Evolutionary conservation across 441 rosid genomes (phyloP).

Genomic region (Pelargonium myrrhifolium): DNA sequence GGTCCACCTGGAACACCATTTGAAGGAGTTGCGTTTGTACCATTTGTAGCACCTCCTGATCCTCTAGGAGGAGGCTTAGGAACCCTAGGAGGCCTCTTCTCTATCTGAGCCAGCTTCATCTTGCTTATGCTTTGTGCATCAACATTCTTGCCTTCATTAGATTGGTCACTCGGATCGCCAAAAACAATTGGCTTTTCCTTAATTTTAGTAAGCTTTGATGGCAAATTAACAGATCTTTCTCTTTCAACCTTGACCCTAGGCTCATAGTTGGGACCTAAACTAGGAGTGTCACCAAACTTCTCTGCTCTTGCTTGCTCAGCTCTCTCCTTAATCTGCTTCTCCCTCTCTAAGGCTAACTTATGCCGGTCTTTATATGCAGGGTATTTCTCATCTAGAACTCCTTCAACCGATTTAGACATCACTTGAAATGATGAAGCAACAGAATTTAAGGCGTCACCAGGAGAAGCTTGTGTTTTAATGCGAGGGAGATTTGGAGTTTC

Average conservation of each 20-base stretch:
- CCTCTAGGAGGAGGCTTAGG: slow-evolving; percentile 83
- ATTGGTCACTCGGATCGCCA: slow-evolving; percentile 39
- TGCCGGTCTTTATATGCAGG: slow-evolving; percentile 91
- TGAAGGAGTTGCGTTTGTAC: slow-evolving; percentile 27
- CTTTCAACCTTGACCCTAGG: slow-evolving; percentile 23
- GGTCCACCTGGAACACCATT: slow-evolving; percentile 44
- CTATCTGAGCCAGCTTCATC: slow-evolving; percentile 63
- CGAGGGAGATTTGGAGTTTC: slow-evolving; percentile 50
- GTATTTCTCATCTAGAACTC: slow-evolving; percentile 70
- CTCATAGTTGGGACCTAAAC: slow-evolving; percentile 21
- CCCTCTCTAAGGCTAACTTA: slow-evolving; percentile 80
- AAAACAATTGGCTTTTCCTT: slow-evolving; percentile 53
- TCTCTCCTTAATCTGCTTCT: slow-evolving; percentile 69
- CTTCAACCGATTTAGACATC: slow-evolving; percentile 84
- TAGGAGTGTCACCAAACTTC: slow-evolving; percentile 40
- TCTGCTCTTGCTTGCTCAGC: slow-evolving; percentile 76
- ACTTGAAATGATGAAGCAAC: slow-evolving; percentile 73
- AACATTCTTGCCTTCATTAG: slow-evolving; percentile 38
- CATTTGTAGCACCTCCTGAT: slow-evolving; percentile 31
- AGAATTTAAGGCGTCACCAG: slow-evolving; percentile 45
- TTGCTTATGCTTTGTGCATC: slow-evolving; percentile 53
- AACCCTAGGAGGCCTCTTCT: slow-evolving; percentile 77
- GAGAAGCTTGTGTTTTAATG: slow-evolving; percentile 43
- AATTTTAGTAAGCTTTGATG: slow-evolving; percentile 65
- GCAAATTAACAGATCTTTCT: slow-evolving; percentile 36